These are phyloP conservation scores for Plasmopara muralis DNA, from an alignment of 352 stramenopile genomes.

Conservation along the genomic window DNA sequence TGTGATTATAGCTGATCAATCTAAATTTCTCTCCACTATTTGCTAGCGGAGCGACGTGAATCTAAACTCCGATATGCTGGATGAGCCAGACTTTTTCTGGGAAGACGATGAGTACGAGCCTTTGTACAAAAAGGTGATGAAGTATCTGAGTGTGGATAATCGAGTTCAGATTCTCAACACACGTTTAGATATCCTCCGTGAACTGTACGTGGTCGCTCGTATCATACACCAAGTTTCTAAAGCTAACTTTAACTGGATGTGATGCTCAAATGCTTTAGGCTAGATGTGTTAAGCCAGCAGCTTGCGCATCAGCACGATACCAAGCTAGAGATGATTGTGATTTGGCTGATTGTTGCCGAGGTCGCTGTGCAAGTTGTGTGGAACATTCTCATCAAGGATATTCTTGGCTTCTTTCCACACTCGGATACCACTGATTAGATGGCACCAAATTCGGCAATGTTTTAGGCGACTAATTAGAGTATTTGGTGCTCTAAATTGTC, in stretches of 20 bases:
- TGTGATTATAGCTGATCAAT: no score
- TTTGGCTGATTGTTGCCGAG: slow-evolving; percentile 90
- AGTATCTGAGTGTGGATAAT: slow-evolving; percentile 91
- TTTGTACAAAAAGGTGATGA: slow-evolving; percentile 87
- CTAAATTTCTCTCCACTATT: no score
- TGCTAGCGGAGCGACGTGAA: slow-evolving; percentile 88
- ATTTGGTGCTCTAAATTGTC: no score
- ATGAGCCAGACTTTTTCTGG: slow-evolving; percentile 94
- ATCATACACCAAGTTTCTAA: no score
- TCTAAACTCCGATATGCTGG: slow-evolving; percentile 91
- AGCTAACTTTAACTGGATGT: neutral
- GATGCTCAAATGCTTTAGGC: slow-evolving; percentile 24
- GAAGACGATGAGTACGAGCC: slow-evolving; percentile 91
- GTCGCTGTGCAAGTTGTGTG: slow-evolving; percentile 85
- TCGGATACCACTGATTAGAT: slow-evolving; percentile 37
- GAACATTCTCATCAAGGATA: slow-evolving; percentile 88
- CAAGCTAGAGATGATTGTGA: slow-evolving; percentile 92
- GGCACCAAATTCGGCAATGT: no score
- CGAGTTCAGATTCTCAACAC: slow-evolving; percentile 92
- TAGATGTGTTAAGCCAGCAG: slow-evolving; percentile 90
- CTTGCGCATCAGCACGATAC: slow-evolving; percentile 85
- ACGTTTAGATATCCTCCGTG: slow-evolving; percentile 88
- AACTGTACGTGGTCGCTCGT: slow-evolving; percentile 56
- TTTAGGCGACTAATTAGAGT: no score
- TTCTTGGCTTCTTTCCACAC: slow-evolving; percentile 78